Conservation (phyloP, 2,329 filamentous ascomycete species). For the Emydomyces testavorans region DNA sequence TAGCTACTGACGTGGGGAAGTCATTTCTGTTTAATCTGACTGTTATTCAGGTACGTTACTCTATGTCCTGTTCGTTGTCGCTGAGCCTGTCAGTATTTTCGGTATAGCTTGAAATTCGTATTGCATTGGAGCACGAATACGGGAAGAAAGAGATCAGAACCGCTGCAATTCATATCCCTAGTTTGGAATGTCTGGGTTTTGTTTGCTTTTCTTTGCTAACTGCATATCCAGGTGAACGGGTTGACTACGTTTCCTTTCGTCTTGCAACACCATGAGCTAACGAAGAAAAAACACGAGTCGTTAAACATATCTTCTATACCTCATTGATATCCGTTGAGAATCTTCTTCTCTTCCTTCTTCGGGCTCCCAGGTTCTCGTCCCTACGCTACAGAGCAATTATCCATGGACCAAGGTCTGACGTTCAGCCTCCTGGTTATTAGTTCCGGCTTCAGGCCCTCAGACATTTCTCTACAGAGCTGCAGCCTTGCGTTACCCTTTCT, state of each 20-base stretch:
- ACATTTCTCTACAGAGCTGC: background rate
- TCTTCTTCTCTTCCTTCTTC: background rate
- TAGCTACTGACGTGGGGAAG: background rate
- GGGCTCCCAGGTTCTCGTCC: background rate
- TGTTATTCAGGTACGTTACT: background rate
- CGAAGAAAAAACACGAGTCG: too few relatives aligned
- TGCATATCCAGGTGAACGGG: too few relatives aligned
- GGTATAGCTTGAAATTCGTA: conserved; percentile 1
- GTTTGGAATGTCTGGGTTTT: background rate
- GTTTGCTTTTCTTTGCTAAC: background rate
- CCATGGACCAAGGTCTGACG: background rate
- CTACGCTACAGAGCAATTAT: background rate
- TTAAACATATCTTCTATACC: too few relatives aligned
- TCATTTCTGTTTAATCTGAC: background rate
- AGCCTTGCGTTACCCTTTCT: conserved; percentile 5
- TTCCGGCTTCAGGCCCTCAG: conserved; percentile 1
- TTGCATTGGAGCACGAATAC: background rate
- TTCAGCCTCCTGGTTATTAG: background rate
- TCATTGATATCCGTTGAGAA: too few relatives aligned
- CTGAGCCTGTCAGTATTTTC: too few relatives aligned
- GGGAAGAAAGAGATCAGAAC: background rate
- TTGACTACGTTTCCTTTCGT: too few relatives aligned
- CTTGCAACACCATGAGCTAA: too few relatives aligned
- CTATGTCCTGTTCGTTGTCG: too few relatives aligned
- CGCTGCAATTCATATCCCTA: background rate